Base-by-base conservation (phyloP, 345 rosid species). In the Salix caprea region DNA sequence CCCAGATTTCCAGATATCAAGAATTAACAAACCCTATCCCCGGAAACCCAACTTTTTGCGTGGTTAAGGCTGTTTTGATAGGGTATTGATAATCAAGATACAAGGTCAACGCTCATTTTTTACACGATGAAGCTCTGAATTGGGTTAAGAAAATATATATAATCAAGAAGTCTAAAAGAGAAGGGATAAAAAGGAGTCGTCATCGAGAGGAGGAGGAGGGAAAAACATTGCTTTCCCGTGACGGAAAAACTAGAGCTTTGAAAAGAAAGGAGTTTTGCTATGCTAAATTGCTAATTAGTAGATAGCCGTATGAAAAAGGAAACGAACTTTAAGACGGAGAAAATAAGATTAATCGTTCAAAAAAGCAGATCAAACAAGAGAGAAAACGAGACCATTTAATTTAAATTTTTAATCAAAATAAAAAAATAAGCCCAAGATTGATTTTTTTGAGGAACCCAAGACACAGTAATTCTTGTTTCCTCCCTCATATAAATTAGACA, bases 21-120 rank as follows among this genome's bases (percentile, higher is more conserved):
- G 42, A 70, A 74, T 21, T 16, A 77, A 54, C 76, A 70, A 69
- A 70, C 76, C 76, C 70, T 42, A 54, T 74, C 60, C 73, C 65
- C 48, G 44, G 54, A 77, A 68, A 18, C 23, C 24, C 23, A 6
- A 3, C 30, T 71, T 74, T 8, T 69, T 11, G n/a, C 14, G 56
- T 34, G 46, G 70, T 46, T 5, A 67, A 44, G 64, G 65, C 23
- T 68, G 54, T 28, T 34, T 61, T 73, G 50, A 4, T 52, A 46
- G 44, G 24, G n/a, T 13, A 26, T 68, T 65, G 73, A 36, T 26
- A 11, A 67, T 72, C 13, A 10, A 24, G 10, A 34, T 8, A 8
- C 8, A 66, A 73, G 71, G 74, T 73, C 80, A 76, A 76, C 77
- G 71, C 71, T 39, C 21, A 2, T 24, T 58, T 44, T 44, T 26